Percentiles rank a stretch among this genome's conserved stretches.
phyloP scores from a whole-genome alignment of 2,329 filamentous ascomycete species.

The Hymenoscyphus fraxineus region DNA sequence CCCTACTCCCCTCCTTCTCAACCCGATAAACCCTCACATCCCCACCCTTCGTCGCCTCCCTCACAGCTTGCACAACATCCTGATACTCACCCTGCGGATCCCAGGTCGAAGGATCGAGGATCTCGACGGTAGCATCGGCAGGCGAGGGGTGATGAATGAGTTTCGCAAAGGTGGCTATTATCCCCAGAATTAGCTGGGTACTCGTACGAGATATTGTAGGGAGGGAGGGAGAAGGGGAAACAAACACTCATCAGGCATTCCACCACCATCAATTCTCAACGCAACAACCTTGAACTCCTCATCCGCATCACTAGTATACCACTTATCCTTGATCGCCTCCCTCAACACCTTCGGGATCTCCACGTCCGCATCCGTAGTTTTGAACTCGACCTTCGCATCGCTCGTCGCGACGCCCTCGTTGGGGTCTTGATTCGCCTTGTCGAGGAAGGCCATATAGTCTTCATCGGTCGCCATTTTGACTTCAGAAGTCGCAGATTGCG shows the following conservation, averaged over 20 bases:
- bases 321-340: constrained; percentile 51
- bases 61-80: constrained; percentile 65
- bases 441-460: constrained; percentile 78
- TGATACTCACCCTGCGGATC: constrained; percentile 69
- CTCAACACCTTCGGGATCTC: constrained; percentile 58
- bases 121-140: constrained; percentile 56
- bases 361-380: constrained; percentile 50
- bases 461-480: constrained; percentile 68
- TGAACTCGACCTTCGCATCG: constrained; percentile 41
- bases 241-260: constrained; percentile 60
- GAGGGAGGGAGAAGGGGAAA: constrained; percentile 18
- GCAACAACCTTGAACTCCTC: constrained; percentile 79
- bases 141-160: constrained; percentile 58
- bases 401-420: constrained; percentile 51
- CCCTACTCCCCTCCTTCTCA: constrained; percentile 55
- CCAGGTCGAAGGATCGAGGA: constrained; percentile 67
- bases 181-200: not conserved
- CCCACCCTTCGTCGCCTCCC: constrained; percentile 55
- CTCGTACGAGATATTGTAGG: not conserved
- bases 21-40: constrained; percentile 75
- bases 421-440: constrained; percentile 80
- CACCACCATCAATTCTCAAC: constrained; percentile 54
- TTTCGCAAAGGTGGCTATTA: constrained; percentile 63
- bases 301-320: constrained; percentile 79
- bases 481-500: no score